phyloP scores from a whole-genome alignment of 192 early-diverging fungal species.

The Umbelopsis sp. region DNA sequence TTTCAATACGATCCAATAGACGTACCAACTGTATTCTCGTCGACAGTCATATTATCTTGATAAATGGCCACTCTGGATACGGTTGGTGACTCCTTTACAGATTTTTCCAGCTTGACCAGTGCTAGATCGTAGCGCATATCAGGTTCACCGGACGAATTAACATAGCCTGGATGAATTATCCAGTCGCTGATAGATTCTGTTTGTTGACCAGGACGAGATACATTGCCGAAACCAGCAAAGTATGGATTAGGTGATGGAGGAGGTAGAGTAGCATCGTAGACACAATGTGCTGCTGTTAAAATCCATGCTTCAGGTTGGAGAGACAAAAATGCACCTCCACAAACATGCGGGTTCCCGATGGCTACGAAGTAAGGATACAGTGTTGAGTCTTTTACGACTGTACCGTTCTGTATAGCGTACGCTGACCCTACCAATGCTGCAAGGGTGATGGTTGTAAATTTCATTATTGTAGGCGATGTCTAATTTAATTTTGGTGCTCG shows the following conservation, averaged over 20 bases:
- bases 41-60: not conserved
- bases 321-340: conserved; percentile 29
- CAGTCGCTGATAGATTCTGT: conserved; percentile 17
- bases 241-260: conserved; percentile 23
- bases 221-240: conserved; percentile 28
- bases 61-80: conserved; percentile 22
- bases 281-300: conserved; percentile 36
- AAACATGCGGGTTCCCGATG: conserved; percentile 33
- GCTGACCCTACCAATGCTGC: not conserved
- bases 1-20: not conserved
- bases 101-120: conserved; percentile 17
- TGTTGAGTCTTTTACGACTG: conserved; percentile 13
- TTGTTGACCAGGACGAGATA: conserved; percentile 16
- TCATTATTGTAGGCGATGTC: not conserved
- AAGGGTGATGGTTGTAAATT: not conserved
- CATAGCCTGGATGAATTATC: conserved; percentile 33
- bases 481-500: too few relatives aligned
- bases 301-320: conserved; percentile 26
- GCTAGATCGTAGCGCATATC: conserved; percentile 34
- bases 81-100: conserved; percentile 16
- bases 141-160: not conserved
- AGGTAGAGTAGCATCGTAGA: conserved; percentile 4
- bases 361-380: conserved; percentile 30
- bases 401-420: conserved; percentile 21
- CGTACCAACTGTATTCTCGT: conserved; percentile 17